Evolutionary conservation across 108 stramenopile species (phyloP), one percentile per base, ranked within the genome.

Genomic region (Licmophora abbreviata): DNA sequence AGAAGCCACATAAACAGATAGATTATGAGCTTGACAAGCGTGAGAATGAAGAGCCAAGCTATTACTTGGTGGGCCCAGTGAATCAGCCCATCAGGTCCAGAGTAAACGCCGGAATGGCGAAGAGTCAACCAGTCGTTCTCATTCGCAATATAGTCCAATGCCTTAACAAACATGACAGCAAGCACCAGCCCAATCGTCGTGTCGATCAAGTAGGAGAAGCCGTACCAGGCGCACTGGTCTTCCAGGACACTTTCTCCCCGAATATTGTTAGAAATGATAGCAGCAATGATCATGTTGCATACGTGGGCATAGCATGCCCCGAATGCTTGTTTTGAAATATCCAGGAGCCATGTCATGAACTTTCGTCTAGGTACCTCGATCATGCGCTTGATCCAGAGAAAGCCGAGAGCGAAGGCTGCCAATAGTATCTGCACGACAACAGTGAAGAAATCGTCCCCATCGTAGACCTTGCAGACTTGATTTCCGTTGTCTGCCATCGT

Each of bases 211-310:
- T 81, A 93, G 58, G 72, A 79, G 41, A 93, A 84, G 42, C 85
- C 92, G 48, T 93, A 93, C 92, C 92, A 93, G 1, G 92, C 92
- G 55, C 92, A 93, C 61, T 88, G 81, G 61, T 93, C 92, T 15
- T 93, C 60, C 37, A 89, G 61, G 7, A 50, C 50, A 21, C 45
- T 45, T 40, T 69, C 76, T 0, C 74, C 83, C 20, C 71, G 27
- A 29, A 61, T 64, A 45, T 81, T 87, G 2, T 69, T 42, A 0
- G 83, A 65, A 31, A 93, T 69, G 14, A 85, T 40, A n/a, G 81
- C 71, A 18, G 92, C 83, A 68, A 93, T 85, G 1, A 83, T 58
- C 88, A 93, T 93, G 54, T 93, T 93, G 34, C 74, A 55, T 8
- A 93, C 79, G 50, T 93, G 92, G 8, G 85, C 92, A 59, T 93